These are phyloP conservation scores for Cryphonectria naterciae DNA, from an alignment of 2,329 filamentous ascomycete genomes.

Conservation along the genomic window DNA sequence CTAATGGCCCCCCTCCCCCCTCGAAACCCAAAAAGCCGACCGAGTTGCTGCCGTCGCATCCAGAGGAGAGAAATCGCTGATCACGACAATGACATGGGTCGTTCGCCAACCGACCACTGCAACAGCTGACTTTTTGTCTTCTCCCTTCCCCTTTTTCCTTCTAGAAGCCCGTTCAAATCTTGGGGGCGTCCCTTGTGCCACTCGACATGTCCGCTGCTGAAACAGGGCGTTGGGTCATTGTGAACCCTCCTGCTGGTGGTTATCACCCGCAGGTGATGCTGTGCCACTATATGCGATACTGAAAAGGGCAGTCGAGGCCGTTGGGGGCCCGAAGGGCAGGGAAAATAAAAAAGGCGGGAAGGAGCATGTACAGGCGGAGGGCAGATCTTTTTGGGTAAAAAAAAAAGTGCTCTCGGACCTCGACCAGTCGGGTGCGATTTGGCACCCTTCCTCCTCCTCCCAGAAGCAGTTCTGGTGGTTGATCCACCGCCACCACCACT, in stretches of 20 bases:
- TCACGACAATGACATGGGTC: not conserved
- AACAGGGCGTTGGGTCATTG: not conserved
- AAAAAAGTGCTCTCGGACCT: not conserved
- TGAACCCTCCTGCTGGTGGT: not conserved
- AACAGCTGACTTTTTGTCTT: not conserved
- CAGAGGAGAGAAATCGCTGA: not conserved
- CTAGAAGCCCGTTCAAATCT: not conserved
- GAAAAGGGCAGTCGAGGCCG: not conserved
- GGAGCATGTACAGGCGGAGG: not conserved
- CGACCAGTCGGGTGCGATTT: constrained; percentile 3
- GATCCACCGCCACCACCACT: not conserved
- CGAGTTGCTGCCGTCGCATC: not conserved
- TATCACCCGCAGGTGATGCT: not conserved
- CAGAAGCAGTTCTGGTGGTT: not conserved
- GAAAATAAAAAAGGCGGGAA: not conserved
- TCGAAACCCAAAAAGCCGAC: not conserved
- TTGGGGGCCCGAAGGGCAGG: not conserved
- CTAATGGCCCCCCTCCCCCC: not conserved
- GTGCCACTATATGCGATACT: not conserved
- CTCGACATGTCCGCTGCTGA: not conserved
- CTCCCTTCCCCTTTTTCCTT: not conserved
- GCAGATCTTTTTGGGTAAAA: not conserved
- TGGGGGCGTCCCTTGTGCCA: not conserved
- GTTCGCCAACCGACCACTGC: not conserved
- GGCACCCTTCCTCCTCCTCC: not conserved